phyloP scores from a whole-genome alignment of 2,329 filamentous ascomycete genomes.

The Tolypocladium nubicola region DNA sequence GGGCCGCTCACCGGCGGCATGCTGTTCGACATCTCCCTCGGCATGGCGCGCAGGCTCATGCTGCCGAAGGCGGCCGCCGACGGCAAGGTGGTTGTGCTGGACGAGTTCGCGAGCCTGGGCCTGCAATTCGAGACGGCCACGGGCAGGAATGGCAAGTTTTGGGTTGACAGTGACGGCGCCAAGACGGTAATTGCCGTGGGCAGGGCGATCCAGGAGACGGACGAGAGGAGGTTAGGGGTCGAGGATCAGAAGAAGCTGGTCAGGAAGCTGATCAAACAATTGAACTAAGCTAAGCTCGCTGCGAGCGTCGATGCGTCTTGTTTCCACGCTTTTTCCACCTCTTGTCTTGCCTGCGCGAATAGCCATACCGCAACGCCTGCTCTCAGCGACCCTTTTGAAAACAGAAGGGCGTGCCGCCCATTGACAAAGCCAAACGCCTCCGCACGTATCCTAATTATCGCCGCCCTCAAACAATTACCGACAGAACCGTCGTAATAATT shows the following conservation, averaged over 20 bases:
- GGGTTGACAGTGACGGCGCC: slow-evolving; percentile 72
- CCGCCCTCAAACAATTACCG: background rate
- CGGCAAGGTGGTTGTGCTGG: slow-evolving; percentile 61
- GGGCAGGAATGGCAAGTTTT: slow-evolving; percentile 83
- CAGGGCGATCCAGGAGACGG: slow-evolving; percentile 65
- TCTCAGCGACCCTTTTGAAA: background rate
- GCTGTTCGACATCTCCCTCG: slow-evolving; percentile 70
- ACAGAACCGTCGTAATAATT: background rate
- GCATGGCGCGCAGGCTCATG: slow-evolving; percentile 73
- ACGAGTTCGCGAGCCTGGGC: slow-evolving; percentile 66
- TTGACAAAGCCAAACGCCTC: background rate
- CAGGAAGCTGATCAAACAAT: slow-evolving; percentile 51
- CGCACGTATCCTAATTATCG: background rate
- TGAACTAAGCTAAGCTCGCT: slow-evolving; percentile 25
- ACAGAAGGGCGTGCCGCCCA: background rate
- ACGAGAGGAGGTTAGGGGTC: slow-evolving; percentile 52
- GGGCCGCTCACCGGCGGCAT: slow-evolving; percentile 79
- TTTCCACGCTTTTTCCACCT: background rate
- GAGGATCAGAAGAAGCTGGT: slow-evolving; percentile 63
- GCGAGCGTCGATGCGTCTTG: background rate
- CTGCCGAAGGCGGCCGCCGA: slow-evolving; percentile 49
- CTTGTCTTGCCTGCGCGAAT: background rate
- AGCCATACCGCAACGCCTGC: background rate
- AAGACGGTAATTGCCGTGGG: slow-evolving; percentile 70
- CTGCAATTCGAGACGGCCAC: slow-evolving; percentile 89